Base-by-base conservation (phyloP, 73 alveolate genomes). In the Diophrys appendiculata region DNA sequence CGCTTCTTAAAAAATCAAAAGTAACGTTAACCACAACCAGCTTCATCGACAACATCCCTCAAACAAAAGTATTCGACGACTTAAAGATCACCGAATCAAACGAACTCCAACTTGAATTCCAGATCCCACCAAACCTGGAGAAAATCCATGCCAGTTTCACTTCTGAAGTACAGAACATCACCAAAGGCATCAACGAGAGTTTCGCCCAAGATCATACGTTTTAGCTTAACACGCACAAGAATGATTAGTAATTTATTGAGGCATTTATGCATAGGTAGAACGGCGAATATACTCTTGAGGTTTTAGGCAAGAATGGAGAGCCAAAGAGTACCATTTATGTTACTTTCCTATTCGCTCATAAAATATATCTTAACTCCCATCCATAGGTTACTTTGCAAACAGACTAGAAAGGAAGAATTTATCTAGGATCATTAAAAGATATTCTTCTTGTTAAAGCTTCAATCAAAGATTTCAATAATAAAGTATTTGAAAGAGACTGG, bases 21-120 rank as follows among this genome's bases (percentile, higher is more conserved):
- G 91, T 85, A n/a, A 74, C 93, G 13, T 77, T 94, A 25, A 83
- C 93, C 29, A 91, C 92, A 60, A 54, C 77, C 18, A 85, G 89
- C 74, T 75, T 80, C 75, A 56, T 76, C 67, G 83, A 75, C 67
- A 75, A 75, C 67, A 54, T 75, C 32, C 83, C 83, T 2, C 56
- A 55, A 23, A 75, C 83, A 2, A 75, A 75, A 67, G 56, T 75
- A 28, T 75, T 75, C 33, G 75, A 75, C 2, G 56, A 54, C 65
- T 32, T 29, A 13, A 65, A 14, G 64, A 27, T 56, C 14, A 60
- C 31, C 30, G 55, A 31, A 23, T 8, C 25, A 1, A 35, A 75
- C 8, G 83, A 75, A 55, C 18, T 75, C 24, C 43, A 35, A 35
- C 52, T 75, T 0, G 72, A 60, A 25, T 75, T 34, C 74, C 74